phyloP scores from a whole-genome alignment of 1,139 yeast species.

The Cylindricascospora bacillispora region DNA sequence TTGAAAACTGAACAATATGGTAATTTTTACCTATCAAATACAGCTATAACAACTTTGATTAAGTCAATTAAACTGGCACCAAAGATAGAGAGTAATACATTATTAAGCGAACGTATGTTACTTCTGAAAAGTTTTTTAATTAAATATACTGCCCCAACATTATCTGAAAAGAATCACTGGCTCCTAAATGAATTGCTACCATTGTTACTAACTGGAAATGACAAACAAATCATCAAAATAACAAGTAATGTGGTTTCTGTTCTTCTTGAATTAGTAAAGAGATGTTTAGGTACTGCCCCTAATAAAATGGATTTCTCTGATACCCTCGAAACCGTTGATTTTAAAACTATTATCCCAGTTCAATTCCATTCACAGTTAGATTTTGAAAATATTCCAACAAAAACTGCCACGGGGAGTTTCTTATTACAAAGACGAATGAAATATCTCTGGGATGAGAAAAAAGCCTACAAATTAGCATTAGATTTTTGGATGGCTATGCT shows the following conservation, averaged over 20 bases:
- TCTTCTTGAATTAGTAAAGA: constrained; percentile 18
- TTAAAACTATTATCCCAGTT: neutral
- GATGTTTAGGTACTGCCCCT: constrained; percentile 8
- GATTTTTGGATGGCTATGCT: constrained; percentile 22
- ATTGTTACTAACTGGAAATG: constrained; percentile 15
- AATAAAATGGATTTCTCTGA: constrained; percentile 3
- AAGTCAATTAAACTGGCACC: constrained; percentile 10
- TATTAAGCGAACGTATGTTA: constrained; percentile 16
- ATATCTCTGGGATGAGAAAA: constrained; percentile 8
- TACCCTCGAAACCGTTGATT: constrained; percentile 7
- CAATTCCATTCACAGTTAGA: too few species aligned
- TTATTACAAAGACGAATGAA: constrained; percentile 10
- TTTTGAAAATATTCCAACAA: too few species aligned
- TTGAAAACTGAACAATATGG: constrained; percentile 20
- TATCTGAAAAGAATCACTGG: constrained; percentile 14
- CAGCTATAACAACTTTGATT: constrained; percentile 10
- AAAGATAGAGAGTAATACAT: constrained; percentile 17
- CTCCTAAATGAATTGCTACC: constrained; percentile 20
- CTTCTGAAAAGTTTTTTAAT: constrained; percentile 14
- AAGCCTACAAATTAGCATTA: constrained; percentile 18
- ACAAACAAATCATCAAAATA: constrained; percentile 11
- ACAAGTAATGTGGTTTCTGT: constrained; percentile 12
- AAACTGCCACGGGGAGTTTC: constrained; percentile 9
- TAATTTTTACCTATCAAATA: constrained; percentile 7
- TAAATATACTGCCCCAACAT: constrained; percentile 17